These are phyloP conservation scores for Orbilia ellipsospora DNA, from an alignment of 2,329 filamentous ascomycete genomes.

Conservation along the genomic window DNA sequence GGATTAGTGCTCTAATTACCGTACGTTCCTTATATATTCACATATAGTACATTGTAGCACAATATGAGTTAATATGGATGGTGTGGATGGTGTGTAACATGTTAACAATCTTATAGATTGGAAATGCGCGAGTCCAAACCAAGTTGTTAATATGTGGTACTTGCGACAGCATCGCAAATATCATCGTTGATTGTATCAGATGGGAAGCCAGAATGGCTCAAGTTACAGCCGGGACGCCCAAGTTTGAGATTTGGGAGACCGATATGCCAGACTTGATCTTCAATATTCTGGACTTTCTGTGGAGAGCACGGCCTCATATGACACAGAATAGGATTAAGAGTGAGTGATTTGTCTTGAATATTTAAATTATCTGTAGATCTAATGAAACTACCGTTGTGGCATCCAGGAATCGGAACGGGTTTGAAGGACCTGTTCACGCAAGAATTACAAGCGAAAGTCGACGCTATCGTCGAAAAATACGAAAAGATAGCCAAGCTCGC, in stretches of 20 bases:
- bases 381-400: not conserved
- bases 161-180: conserved; percentile 44
- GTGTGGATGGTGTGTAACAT: too few relatives aligned
- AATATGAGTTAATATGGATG: not conserved
- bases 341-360: not conserved
- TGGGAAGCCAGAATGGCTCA: conserved; percentile 29
- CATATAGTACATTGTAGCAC: not conserved
- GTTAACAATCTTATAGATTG: conserved; percentile 19
- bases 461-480: conserved; percentile 16
- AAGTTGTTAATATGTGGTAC: conserved; percentile 40
- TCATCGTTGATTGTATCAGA: conserved; percentile 32
- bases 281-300: conserved; percentile 40
- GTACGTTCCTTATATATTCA: not conserved
- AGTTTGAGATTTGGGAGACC: conserved; percentile 34
- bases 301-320: conserved; percentile 40
- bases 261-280: conserved; percentile 40
- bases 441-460: conserved; percentile 36
- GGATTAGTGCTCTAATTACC: conserved; percentile 12
- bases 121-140: conserved; percentile 34
- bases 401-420: conserved; percentile 24
- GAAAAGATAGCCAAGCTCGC: conserved; percentile 11
- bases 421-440: conserved; percentile 38
- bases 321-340: conserved; percentile 36
- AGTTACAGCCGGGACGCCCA: not conserved
- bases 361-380: too few relatives aligned